Evolutionary conservation across 768 basidiomycete species (phyloP), one percentile per base, ranked within the genome.

Genomic region (Trametes cubensis): DNA sequence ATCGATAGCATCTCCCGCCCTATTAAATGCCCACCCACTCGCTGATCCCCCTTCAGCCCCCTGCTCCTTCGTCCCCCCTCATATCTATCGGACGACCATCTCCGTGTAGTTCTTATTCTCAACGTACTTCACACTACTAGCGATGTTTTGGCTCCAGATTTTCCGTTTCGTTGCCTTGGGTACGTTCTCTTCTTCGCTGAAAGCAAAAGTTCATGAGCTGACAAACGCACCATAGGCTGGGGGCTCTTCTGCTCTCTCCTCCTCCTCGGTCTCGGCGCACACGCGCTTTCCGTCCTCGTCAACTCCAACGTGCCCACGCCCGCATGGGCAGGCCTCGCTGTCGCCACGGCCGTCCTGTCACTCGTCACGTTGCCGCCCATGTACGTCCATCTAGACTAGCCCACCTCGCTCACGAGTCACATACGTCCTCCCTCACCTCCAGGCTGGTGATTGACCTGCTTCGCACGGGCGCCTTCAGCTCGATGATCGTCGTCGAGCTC

Each of bases 401-500:
- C 6, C 17, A 26, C 26, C 25, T 38, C 7, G 3, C 47, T 38
- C 18, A n/a, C n/a, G n/a, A n/a, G n/a, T n/a, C n/a, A n/a, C 17
- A n/a, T 4, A 45, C 15, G 28, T 49, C 20, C n/a, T 10, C n/a
- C 10, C 18, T n/a, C 7, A 10, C 20, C n/a, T n/a, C n/a, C 42
- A 74, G 74, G 58, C 10, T 70, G 7, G 60, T 69, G 10, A 60
- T 74, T 52, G 73, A 72, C 49, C 39, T 67, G 13, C 18, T 71
- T 6, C 34, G 69, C 40, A 65, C 61, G 13, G 70, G 72, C 4
- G 67, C 72, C 2, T 68, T 75, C 68, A 71, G 68, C 20, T 73
- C 71, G 13, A 64, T 68, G 65, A 69, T 76, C 54, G 64, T 70
- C 18, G 66, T 73, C 17, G 74, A 76, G 67, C 58, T 76, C 7